Evolutionary conservation across 257 asterid genomes (phyloP).

Genomic region (Plantago ovata): DNA sequence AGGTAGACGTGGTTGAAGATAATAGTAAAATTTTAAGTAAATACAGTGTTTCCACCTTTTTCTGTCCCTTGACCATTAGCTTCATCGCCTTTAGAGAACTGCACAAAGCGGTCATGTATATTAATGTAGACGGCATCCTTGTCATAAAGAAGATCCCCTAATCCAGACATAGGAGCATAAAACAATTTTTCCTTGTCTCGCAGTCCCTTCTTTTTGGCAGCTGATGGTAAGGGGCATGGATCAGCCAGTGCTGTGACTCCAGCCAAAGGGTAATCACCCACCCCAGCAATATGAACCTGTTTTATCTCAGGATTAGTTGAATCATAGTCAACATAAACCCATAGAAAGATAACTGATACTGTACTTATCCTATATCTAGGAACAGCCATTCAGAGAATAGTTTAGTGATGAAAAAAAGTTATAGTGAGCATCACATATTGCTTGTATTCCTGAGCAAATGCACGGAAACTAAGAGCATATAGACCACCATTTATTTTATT

Average conservation of each 20-base stretch:
- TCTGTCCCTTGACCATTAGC: slow-evolving; percentile 32
- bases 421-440: too few species aligned
- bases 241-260: slow-evolving; percentile 68
- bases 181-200: slow-evolving; percentile 96
- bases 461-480: too few species aligned
- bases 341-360: not conserved
- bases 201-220: slow-evolving; percentile 93
- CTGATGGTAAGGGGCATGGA: slow-evolving; percentile 98
- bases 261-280: slow-evolving; percentile 74
- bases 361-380: not conserved
- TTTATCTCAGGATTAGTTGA: slow-evolving; percentile 12
- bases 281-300: slow-evolving; percentile 99
- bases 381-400: not conserved
- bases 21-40: slow-evolving; percentile 1
- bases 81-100: slow-evolving; percentile 69
- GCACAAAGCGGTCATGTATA: slow-evolving; percentile 85
- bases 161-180: slow-evolving; percentile 98
- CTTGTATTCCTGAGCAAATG: too few species aligned
- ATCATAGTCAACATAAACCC: not conserved
- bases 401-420: too few species aligned
- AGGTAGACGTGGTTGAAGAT: slow-evolving; percentile 1
- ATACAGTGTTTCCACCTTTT: slow-evolving; percentile 41
- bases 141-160: slow-evolving; percentile 95
- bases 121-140: slow-evolving; percentile 97
- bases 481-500: too few species aligned